phyloP scores from a whole-genome alignment of 2,329 filamentous ascomycete genomes.

The Clarireedia sp. region DNA sequence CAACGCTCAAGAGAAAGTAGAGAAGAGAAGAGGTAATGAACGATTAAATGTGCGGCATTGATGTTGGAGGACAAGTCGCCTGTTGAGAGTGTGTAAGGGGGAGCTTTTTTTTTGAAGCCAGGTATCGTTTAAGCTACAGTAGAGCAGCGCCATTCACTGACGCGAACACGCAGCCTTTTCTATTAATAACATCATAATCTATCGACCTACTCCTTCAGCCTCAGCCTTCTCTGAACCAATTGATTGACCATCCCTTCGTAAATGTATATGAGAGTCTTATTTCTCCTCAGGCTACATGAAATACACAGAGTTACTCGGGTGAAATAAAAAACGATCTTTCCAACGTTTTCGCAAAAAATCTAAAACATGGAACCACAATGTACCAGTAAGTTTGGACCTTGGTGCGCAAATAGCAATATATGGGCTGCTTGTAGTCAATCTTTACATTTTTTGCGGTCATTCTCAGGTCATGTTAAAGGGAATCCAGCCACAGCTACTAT shows the following conservation, averaged over 20 bases:
- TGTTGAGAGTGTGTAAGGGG: conserved; percentile 8
- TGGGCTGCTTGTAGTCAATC: not conserved
- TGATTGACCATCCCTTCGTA: not conserved
- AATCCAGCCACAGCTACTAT: too few species aligned
- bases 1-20: conserved; percentile 21
- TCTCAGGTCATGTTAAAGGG: too few species aligned
- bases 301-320: too few species aligned
- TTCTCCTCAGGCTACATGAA: too few species aligned
- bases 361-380: not conserved
- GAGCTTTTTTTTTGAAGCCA: conserved; percentile 7
- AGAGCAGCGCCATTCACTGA: not conserved
- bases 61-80: conserved; percentile 17
- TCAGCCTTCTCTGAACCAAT: not conserved
- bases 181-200: conserved; percentile 9
- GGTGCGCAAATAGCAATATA: not conserved
- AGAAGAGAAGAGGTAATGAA: conserved; percentile 20
- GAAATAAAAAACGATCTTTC: too few species aligned
- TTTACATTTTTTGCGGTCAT: not conserved
- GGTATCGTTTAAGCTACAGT: not conserved
- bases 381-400: not conserved
- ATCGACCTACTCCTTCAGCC: conserved; percentile 1
- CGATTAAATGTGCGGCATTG: conserved; percentile 25
- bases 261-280: not conserved
- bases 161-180: conserved; percentile 6
- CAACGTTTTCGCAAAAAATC: not conserved